Percentiles rank a stretch among this genome's conserved stretches.
phyloP scores from a whole-genome alignment of 2,329 filamentous ascomycete species.

The Scedosporium dehoogii region DNA sequence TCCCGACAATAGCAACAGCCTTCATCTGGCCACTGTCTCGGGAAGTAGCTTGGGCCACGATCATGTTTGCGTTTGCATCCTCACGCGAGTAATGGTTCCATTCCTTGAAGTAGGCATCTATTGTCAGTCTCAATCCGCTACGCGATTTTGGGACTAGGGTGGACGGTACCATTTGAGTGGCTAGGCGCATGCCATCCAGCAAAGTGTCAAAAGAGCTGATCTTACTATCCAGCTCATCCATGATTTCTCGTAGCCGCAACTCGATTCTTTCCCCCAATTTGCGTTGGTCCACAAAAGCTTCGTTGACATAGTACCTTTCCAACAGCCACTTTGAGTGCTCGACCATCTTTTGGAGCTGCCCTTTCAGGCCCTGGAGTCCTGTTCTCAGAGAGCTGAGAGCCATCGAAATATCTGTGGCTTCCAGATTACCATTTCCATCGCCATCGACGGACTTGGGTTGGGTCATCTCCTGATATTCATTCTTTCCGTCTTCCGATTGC shows the following conservation, averaged over 20 bases:
- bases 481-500: too few species aligned
- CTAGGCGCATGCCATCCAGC: conserved; percentile 11
- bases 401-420: too few species aligned
- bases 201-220: conserved; percentile 11
- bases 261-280: conserved; percentile 5
- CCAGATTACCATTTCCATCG: too few species aligned
- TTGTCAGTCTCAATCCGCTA: not conserved
- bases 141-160: not conserved
- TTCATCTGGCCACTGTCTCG: conserved; percentile 12
- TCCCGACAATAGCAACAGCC: conserved; percentile 11
- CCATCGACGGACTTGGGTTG: too few species aligned
- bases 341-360: too few species aligned
- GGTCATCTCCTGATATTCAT: too few species aligned
- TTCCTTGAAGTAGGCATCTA: not conserved
- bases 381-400: too few species aligned
- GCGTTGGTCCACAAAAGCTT: too few species aligned
- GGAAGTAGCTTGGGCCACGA: conserved; percentile 9
- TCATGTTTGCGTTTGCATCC: conserved; percentile 11
- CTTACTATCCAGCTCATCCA: conserved; percentile 12
- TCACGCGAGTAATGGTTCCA: conserved; percentile 5
- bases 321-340: too few species aligned
- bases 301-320: too few species aligned
- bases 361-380: too few species aligned
- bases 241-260: conserved; percentile 9
- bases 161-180: conserved; percentile 11